Evolutionary conservation across 2,329 filamentous ascomycete species (phyloP).

Genomic region (Aureobasidium sp.): DNA sequence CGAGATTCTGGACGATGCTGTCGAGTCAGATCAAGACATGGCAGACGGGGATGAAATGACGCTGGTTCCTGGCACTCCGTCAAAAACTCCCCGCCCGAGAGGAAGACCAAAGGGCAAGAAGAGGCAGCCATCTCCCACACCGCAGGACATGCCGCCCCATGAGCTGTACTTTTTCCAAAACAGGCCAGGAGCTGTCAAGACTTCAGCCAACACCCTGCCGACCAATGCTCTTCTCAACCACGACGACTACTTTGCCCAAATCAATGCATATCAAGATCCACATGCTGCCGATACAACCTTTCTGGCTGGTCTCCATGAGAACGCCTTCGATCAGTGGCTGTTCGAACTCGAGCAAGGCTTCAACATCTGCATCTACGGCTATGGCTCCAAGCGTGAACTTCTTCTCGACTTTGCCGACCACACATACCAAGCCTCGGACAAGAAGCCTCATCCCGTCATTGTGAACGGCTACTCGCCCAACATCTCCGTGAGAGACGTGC

Average conservation of each 20-base stretch:
- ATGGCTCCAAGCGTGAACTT: conserved; percentile 77
- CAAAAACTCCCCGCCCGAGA: conserved; percentile 35
- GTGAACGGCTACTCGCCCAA: conserved; percentile 76
- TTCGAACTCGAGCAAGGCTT: conserved; percentile 86
- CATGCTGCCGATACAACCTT: conserved; percentile 65
- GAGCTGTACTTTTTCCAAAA: conserved; percentile 95
- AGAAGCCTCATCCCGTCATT: conserved; percentile 61
- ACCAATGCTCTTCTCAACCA: conserved; percentile 73
- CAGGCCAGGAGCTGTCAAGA: conserved; percentile 70
- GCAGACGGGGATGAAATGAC: conserved; percentile 34
- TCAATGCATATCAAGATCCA: conserved; percentile 58
- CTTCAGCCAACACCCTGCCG: conserved; percentile 76
- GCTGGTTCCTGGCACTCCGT: conserved; percentile 36
- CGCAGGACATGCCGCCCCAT: conserved; percentile 73
- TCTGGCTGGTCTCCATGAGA: conserved; percentile 66
- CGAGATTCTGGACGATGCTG: conserved; percentile 59
- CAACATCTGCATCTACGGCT: conserved; percentile 85
- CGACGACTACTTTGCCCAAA: conserved; percentile 77
- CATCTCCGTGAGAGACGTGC: conserved; percentile 60
- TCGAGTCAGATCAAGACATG: conserved; percentile 33
- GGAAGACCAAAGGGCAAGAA: conserved; percentile 48
- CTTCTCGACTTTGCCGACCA: conserved; percentile 69
- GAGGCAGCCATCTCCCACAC: conserved; percentile 64
- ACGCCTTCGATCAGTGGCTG: conserved; percentile 83
- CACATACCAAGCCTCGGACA: conserved; percentile 45